A percentile compares a stretch with the other conserved stretches of the same genome.
phyloP scores from a whole-genome alignment of 768 basidiomycete genomes.

The Leucocoprinus leucothites region DNA sequence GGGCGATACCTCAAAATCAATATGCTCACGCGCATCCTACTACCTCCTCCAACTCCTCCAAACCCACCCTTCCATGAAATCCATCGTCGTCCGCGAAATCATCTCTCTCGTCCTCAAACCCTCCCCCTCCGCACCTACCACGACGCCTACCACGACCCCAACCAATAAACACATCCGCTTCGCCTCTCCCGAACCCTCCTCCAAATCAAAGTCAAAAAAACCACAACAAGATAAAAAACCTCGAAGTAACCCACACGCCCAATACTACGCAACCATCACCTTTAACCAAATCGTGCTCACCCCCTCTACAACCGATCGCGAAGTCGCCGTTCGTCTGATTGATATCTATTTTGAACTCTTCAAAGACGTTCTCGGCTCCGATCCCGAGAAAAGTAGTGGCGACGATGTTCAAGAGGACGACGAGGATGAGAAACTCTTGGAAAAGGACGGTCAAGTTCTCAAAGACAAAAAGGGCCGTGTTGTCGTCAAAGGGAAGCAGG shows the following conservation, averaged over 20 bases:
- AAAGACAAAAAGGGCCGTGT: constrained; percentile 19
- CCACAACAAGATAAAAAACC: constrained; percentile 29
- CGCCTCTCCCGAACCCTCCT: constrained; percentile 30
- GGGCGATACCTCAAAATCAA: constrained; percentile 86
- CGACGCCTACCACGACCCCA: constrained; percentile 29
- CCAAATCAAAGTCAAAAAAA: constrained; percentile 28
- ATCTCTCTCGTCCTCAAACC: constrained; percentile 75
- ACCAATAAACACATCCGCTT: constrained; percentile 52
- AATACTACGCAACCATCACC: constrained; percentile 92
- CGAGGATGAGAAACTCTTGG: constrained; percentile 35
- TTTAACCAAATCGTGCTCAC: constrained; percentile 89
- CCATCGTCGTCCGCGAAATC: constrained; percentile 84
- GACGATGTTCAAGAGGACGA: constrained; percentile 21
- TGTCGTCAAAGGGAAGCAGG: constrained; percentile 17
- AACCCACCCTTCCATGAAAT: constrained; percentile 90
- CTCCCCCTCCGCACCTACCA: constrained; percentile 40
- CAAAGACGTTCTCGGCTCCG: constrained; percentile 77
- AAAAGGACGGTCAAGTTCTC: constrained; percentile 30
- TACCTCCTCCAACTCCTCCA: constrained; percentile 89
- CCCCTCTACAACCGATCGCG: constrained; percentile 49
- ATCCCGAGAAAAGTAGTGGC: constrained; percentile 15
- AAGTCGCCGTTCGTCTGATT: constrained; percentile 77
- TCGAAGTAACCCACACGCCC: constrained; percentile 61
- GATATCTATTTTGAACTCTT: constrained; percentile 96
- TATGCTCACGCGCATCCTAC: constrained; percentile 89